Conservation (phyloP, 1,284 basidiomycete genomes). For the Dichomitus squalens region DNA sequence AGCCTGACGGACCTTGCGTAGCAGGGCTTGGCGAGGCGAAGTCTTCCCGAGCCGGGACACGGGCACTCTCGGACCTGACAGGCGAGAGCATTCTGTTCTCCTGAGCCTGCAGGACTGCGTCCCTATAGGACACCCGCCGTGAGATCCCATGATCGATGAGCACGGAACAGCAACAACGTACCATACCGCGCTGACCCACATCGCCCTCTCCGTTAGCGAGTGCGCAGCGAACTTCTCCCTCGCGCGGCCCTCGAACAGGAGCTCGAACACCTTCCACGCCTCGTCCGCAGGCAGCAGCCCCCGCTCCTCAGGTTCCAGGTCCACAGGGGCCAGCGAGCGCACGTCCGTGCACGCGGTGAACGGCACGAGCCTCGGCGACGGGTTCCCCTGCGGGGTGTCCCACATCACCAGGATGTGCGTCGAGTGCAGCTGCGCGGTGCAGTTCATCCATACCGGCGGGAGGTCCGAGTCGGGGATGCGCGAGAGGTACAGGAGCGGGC, state of each 20-base stretch:
- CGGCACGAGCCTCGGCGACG: conserved; percentile 48
- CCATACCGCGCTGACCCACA: conserved; percentile 76
- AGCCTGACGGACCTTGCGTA: neutral
- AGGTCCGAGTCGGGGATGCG: conserved; percentile 22
- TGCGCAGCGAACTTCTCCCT: conserved; percentile 62
- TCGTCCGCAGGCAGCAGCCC: conserved; percentile 41
- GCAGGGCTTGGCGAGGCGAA: neutral
- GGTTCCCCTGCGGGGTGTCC: conserved; percentile 44
- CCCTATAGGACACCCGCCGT: conserved; percentile 44
- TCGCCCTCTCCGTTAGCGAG: conserved; percentile 63
- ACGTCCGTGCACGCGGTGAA: conserved; percentile 62
- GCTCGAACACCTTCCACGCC: conserved; percentile 54
- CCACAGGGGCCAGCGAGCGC: conserved; percentile 50
- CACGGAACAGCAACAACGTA: conserved; percentile 32
- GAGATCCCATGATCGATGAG: neutral
- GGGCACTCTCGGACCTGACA: conserved; percentile 6
- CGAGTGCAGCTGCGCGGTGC: conserved; percentile 50
- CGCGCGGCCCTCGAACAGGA: conserved; percentile 53
- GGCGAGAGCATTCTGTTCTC: conserved; percentile 26
- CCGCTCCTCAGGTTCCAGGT: conserved; percentile 47
- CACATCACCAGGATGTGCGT: conserved; percentile 52
- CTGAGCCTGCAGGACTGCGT: conserved; percentile 52
- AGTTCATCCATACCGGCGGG: conserved; percentile 55
- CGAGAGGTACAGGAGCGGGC: conserved; percentile 54
- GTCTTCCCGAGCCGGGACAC: neutral